Evolutionary conservation across 106 monocot genomes (phyloP), one percentile per base, ranked within the genome.

Genomic region (Dendrobium officinale): DNA sequence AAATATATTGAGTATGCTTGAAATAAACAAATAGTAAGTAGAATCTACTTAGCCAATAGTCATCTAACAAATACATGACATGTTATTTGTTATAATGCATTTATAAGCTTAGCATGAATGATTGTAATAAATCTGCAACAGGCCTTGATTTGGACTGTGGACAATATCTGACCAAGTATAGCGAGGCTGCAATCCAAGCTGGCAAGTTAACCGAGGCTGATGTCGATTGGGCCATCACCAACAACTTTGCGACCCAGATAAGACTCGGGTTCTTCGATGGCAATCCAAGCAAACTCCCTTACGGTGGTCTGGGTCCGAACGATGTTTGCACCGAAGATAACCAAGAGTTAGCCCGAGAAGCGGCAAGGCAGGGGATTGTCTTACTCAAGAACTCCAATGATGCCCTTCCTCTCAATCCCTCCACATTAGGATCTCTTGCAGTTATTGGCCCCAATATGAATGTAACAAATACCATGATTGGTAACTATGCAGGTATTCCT

Each of bases 361-460:
- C 99, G 11, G 99, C 99, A 0, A 84, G 91, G 0, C 99, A 99
- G 45, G 99, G 99, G 29, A 95, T 93, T 15, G 99, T 99, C 33
- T 88, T 99, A 33, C 92, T 99, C 68, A 99, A 99, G 87, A 99
- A 95, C 88, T 42, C 37, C 83, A 82, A 83, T 0, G 73, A 55
- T 6, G 3, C 88, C 1, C 86, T 99, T 9, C 99, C 99, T 1
- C 79, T 99, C 40, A 70, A 84, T 20, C 26, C 91, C 26, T 82
- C 79, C 15, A 64, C 85, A 77, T 77, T 93, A 68, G 86, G 78
- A 6, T 84, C 93, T 1, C 68, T 99, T 19, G 99, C 99, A 1
- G 91, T 99, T 11, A 95, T 99, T 48, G 99, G 99, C 9, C 99
- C 99, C 20, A 99, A 99, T 59, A 95, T 93, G 40, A 95, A 95